Evolutionary conservation across 2,329 filamentous ascomycete species (phyloP), one percentile per base, ranked within the genome.

Genomic region (Fusarium sambucinum): DNA sequence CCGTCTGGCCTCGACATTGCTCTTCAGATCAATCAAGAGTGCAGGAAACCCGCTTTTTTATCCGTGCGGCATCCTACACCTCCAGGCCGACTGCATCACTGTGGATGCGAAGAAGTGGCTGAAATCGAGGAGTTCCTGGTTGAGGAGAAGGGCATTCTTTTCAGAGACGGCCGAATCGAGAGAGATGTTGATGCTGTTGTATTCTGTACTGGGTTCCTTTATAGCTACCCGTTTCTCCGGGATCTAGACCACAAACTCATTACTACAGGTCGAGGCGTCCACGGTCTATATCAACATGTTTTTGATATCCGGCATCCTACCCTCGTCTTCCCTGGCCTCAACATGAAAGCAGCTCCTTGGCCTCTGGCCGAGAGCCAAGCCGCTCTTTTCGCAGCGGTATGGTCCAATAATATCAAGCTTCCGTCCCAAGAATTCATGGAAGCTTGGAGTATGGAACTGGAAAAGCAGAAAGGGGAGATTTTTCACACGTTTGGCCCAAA

Each of bases 161-260:
- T 96, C 66, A 82, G 84, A 40, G 85, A 93, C 72, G 91, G 90
- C 3, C 83, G 82, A 0, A 75, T 90, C 12, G 91, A 93, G 74
- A 80, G 80, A 5, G 81, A 89, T 33, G 79, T 98, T 57, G 94
- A 97, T 73, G 86, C 88, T 2, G 81, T 97, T 8, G 77, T 98
- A 29, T 97, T 95, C 78, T 94, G 92, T 77, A 97, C 95, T 0
- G 95, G 95, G 1, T 98, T 96, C 74, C 87, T 97, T 58, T 97
- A 92, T 79, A 89, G 90, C 7, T 92, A 91, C 59, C 93, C 94
- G 0, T 97, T 97, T 74, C 76, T 90, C 6, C 76, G 77, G 14
- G 75, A 79, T 4, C 69, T 86, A 6, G 73, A 80, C 16, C 78
- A 76, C 12, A 82, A 87, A 1, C 76, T 93, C 3, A 84, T 94